Conservation (phyloP, 306 rosid genomes). For the Begonia peltatifolia region DNA sequence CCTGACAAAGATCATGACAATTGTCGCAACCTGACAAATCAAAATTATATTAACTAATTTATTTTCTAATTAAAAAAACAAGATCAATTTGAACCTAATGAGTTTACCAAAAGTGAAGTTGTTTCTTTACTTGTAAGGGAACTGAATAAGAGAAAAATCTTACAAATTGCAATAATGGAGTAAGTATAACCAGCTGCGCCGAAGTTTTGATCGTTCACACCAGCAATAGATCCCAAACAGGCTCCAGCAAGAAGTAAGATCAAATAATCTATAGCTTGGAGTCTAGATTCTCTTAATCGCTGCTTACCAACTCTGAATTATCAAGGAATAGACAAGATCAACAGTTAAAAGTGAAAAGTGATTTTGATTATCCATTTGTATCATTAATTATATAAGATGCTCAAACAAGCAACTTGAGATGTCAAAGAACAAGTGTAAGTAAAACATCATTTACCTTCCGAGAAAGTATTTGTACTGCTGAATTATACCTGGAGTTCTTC, state of each 20-base stretch:
- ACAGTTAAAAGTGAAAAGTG: neutral
- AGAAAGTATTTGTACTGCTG: slow-evolving; percentile 74
- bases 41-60: neutral
- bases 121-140: neutral
- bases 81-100: neutral
- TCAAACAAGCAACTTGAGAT: too few relatives aligned
- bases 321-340: neutral
- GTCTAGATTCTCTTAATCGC: slow-evolving; percentile 73
- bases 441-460: slow-evolving; percentile 39
- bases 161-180: slow-evolving; percentile 87
- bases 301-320: slow-evolving; percentile 68
- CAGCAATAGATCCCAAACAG: slow-evolving; percentile 76
- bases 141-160: slow-evolving; percentile 19
- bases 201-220: slow-evolving; percentile 48
- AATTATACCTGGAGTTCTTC: slow-evolving; percentile 64
- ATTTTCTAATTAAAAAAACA: neutral
- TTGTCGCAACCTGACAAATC: neutral
- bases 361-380: too few relatives aligned
- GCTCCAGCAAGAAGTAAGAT: slow-evolving; percentile 93
- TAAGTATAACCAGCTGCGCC: slow-evolving; percentile 69
- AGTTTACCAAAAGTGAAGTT: neutral
- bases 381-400: too few relatives aligned
- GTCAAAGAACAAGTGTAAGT: neutral
- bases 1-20: neutral
- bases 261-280: slow-evolving; percentile 76